These are phyloP conservation scores for Xylogone sp. DNA, from an alignment of 2,329 filamentous ascomycete species.

Conservation along the genomic window DNA sequence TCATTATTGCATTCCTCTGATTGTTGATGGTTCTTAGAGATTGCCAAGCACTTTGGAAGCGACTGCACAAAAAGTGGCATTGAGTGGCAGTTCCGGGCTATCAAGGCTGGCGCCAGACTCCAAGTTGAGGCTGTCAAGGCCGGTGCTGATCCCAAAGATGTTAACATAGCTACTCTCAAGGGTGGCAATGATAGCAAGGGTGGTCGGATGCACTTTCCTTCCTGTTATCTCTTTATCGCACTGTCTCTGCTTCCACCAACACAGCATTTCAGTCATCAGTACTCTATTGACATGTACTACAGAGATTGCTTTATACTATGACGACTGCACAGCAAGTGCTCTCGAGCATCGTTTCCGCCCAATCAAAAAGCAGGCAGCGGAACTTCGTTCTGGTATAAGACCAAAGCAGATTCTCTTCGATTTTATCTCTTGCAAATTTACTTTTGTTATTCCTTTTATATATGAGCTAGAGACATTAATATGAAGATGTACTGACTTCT, in stretches of 20 bases:
- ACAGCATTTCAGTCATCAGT: neutral
- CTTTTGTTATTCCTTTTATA: neutral
- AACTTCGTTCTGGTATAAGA: slow-evolving; percentile 10
- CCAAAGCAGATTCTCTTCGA: neutral
- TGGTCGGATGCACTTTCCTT: slow-evolving; percentile 3
- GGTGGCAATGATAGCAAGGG: slow-evolving; percentile 8
- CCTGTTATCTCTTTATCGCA: slow-evolving; percentile 5
- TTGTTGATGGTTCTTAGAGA: slow-evolving; percentile 39
- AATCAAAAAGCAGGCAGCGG: slow-evolving; percentile 22
- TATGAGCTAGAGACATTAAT: neutral
- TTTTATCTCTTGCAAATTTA: neutral
- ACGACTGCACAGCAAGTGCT: slow-evolving; percentile 16
- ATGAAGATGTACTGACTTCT: slow-evolving; percentile 18
- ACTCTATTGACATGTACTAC: slow-evolving; percentile 13
- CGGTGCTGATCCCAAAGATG: slow-evolving; percentile 39
- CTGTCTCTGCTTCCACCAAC: neutral
- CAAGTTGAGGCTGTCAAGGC: slow-evolving; percentile 41
- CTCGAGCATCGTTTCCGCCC: slow-evolving; percentile 25
- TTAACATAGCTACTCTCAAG: slow-evolving; percentile 12
- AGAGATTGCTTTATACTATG: slow-evolving; percentile 19
- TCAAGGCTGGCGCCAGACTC: slow-evolving; percentile 49
- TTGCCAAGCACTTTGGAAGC: slow-evolving; percentile 53
- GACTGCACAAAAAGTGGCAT: slow-evolving; percentile 55
- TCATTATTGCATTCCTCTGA: neutral
- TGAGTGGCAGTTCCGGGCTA: slow-evolving; percentile 55